Percentiles rank a stretch among this genome's conserved stretches.
phyloP scores from a whole-genome alignment of 768 basidiomycete species.

The Rhizopogon vesiculosus region DNA sequence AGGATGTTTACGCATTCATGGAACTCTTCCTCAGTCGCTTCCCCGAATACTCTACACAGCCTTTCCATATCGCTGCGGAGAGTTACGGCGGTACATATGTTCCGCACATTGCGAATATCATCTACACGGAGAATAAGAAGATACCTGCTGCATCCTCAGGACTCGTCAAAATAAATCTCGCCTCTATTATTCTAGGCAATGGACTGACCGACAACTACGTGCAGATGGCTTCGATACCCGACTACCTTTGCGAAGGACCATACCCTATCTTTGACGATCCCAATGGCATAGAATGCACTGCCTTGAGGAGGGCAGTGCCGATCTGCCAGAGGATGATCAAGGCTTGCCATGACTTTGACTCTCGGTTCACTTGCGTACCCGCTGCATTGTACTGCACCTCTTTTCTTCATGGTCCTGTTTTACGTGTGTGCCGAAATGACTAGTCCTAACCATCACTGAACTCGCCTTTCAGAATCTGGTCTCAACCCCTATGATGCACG shows the following conservation, averaged over 20 bases:
- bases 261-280: slow-evolving; percentile 77
- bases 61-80: slow-evolving; percentile 81
- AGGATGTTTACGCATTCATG: slow-evolving; percentile 86
- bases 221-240: slow-evolving; percentile 78
- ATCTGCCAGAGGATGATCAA: slow-evolving; percentile 73
- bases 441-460: background rate
- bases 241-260: slow-evolving; percentile 78
- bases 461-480: slow-evolving; percentile 46
- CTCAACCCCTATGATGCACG: slow-evolving; percentile 91
- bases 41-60: slow-evolving; percentile 61
- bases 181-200: slow-evolving; percentile 82
- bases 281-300: slow-evolving; percentile 58
- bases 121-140: slow-evolving; percentile 73
- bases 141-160: slow-evolving; percentile 36
- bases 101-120: slow-evolving; percentile 81
- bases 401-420: slow-evolving; percentile 65
- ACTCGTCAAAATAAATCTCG: slow-evolving; percentile 74
- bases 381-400: slow-evolving; percentile 77
- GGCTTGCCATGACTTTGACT: slow-evolving; percentile 60
- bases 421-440: slow-evolving; percentile 42
- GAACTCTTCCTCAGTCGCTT: slow-evolving; percentile 77
- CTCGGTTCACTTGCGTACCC: slow-evolving; percentile 63
- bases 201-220: slow-evolving; percentile 80
- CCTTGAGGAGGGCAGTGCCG: slow-evolving; percentile 59
- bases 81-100: slow-evolving; percentile 78